These are phyloP conservation scores for Hanseniaspora jakobsenii DNA, from an alignment of 805 yeast species.

Conservation along the genomic window DNA sequence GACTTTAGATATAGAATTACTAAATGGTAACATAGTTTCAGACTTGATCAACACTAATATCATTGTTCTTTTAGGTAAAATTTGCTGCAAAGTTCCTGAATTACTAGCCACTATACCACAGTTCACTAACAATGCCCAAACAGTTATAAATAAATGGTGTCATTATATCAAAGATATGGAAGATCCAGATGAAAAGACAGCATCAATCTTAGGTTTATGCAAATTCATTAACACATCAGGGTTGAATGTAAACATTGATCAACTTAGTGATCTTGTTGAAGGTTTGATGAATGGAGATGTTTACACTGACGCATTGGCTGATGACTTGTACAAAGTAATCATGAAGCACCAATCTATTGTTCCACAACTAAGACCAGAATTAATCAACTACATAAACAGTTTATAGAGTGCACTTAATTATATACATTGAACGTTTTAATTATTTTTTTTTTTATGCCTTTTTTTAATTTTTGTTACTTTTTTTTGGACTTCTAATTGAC, in stretches of 20 bases:
- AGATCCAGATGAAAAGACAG: constrained; percentile 79
- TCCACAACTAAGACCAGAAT: constrained; percentile 6
- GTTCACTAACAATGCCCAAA: constrained; percentile 17
- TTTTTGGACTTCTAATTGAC: too few relatives aligned
- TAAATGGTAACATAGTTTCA: constrained; percentile 24
- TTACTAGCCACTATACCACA: constrained; percentile 45
- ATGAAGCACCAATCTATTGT: constrained; percentile 16
- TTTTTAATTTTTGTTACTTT: too few relatives aligned
- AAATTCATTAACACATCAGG: constrained; percentile 35
- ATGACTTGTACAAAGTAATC: constrained; percentile 24
- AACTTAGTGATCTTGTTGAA: constrained; percentile 21
- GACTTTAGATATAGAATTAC: constrained; percentile 1
- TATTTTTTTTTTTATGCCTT: neutral
- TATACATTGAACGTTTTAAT: neutral
- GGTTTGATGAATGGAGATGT: constrained; percentile 24
- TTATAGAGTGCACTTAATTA: neutral
- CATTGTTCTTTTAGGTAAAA: constrained; percentile 78
- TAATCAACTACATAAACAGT: constrained; percentile 9
- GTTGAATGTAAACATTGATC: neutral
- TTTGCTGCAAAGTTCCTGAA: constrained; percentile 55
- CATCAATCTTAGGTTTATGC: constrained; percentile 77
- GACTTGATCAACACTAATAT: constrained; percentile 68
- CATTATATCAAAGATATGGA: constrained; percentile 51
- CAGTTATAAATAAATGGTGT: constrained; percentile 59
- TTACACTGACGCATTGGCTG: constrained; percentile 24